These are phyloP conservation scores for Oropetium thomaeum DNA, from an alignment of 176 grass and related monocot species.

Conservation along the genomic window DNA sequence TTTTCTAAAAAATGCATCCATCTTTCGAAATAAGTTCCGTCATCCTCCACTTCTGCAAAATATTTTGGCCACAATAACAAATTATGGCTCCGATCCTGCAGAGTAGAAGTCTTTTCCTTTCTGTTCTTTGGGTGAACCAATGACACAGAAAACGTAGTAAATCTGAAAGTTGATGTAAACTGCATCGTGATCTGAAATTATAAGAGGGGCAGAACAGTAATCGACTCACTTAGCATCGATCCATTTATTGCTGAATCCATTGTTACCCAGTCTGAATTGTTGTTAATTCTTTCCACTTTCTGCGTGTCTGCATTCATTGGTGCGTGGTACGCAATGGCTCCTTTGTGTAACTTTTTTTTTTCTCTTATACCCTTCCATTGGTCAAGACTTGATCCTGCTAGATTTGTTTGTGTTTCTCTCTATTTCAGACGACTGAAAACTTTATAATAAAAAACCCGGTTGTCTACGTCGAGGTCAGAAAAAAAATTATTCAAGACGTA, in stretches of 20 bases:
- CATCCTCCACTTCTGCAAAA: slow-evolving; percentile 12
- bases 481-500: no score
- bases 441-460: no score
- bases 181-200: background rate
- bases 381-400: no score
- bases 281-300: background rate
- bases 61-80: background rate
- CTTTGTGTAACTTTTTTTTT: background rate
- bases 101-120: background rate
- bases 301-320: background rate
- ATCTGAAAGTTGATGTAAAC: slow-evolving; percentile 6
- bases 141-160: background rate
- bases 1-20: background rate
- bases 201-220: background rate
- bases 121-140: background rate
- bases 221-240: background rate
- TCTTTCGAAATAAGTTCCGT: background rate
- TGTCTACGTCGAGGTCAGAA: no score
- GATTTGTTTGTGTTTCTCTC: no score
- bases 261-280: background rate
- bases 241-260: background rate
- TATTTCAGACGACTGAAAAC: no score
- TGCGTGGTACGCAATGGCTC: background rate
- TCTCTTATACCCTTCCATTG: slow-evolving; percentile 8
- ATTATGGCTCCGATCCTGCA: background rate